Evolutionary conservation across 371 early-diverging fungal species (phyloP), one percentile per base, ranked within the genome.

Genomic region (Rhizopus sp.): DNA sequence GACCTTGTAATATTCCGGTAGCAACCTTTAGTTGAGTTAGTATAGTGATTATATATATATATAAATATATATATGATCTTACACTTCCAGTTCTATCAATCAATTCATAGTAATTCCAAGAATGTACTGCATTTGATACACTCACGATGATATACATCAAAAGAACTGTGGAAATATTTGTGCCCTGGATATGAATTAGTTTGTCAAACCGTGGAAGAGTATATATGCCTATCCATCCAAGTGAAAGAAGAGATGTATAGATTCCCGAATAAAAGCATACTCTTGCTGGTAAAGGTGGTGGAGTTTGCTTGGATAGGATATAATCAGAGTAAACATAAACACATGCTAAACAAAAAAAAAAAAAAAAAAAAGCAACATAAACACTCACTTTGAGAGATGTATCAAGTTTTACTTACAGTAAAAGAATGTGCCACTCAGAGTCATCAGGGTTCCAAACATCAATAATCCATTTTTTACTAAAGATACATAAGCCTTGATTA

Each of bases 1-100:
- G 53, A 0, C 85, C 86, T 69, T 88, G 85, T 49, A 88, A 57
- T 42, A 87, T 81, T 8, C 89, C 86, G 7, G 79, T 80, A 0
- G 85, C 83, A 15, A 83, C 78, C 68, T 77, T 15, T 60, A 31
- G 66, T 55, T 10, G 78, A 23, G 17, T 29, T 29, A 46, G 23
- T 23, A 13, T 17, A 59, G 4, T 34, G 4, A 17, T 13, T 40
- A 34, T 15, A 60, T 51, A n/a, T 63, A 46, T 33, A 50, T 66
- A 60, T 51, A n/a, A 66, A 46, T 33, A 50, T 66, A 44, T 71
- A 47, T 69, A 41, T 29, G 16, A 35, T 53, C 71, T 67, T 68
- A 75, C 81, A 78, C 74, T 83, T 59, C 64, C 79, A 57, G 78
- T 81, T 59, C 70, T 72, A 60, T 73, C 78, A 70, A 71, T 69